Evolutionary conservation across 2,329 filamentous ascomycete species (phyloP).

Genomic region (Pseudocercospora pini-densiflorae): DNA sequence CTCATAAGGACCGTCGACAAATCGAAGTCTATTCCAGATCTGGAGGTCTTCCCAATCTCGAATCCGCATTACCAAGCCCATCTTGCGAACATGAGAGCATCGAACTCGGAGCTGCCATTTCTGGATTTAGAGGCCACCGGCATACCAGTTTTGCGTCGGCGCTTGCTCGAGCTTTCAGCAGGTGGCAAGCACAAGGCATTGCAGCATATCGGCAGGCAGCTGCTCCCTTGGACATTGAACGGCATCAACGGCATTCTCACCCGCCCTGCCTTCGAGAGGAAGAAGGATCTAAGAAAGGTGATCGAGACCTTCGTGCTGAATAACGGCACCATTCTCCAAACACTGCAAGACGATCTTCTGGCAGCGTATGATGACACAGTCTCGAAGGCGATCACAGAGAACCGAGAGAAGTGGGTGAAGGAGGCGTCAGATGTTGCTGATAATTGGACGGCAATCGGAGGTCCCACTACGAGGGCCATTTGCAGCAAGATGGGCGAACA

Average conservation of each 20-base stretch:
- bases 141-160: slow-evolving; percentile 9
- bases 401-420: neutral
- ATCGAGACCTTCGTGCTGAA: neutral
- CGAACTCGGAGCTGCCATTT: slow-evolving; percentile 1
- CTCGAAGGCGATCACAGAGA: neutral
- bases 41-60: slow-evolving; percentile 25
- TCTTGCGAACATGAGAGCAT: slow-evolving; percentile 5
- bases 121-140: slow-evolving; percentile 12
- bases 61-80: slow-evolving; percentile 29
- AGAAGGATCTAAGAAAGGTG: slow-evolving; percentile 15
- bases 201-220: slow-evolving; percentile 1
- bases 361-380: neutral
- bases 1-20: slow-evolving; percentile 14
- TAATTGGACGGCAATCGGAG: neutral
- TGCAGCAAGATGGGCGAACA: neutral
- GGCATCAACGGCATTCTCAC: slow-evolving; percentile 22
- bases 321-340: neutral
- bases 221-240: slow-evolving; percentile 20
- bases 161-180: slow-evolving; percentile 8
- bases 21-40: slow-evolving; percentile 16
- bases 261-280: slow-evolving; percentile 23
- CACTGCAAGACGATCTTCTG: neutral
- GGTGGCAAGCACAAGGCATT: slow-evolving; percentile 21
- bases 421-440: neutral
- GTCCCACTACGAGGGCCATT: neutral